Base-by-base conservation (phyloP, 495 filamentous ascomycete genomes). In the Hypomontagnella submonticulosa region DNA sequence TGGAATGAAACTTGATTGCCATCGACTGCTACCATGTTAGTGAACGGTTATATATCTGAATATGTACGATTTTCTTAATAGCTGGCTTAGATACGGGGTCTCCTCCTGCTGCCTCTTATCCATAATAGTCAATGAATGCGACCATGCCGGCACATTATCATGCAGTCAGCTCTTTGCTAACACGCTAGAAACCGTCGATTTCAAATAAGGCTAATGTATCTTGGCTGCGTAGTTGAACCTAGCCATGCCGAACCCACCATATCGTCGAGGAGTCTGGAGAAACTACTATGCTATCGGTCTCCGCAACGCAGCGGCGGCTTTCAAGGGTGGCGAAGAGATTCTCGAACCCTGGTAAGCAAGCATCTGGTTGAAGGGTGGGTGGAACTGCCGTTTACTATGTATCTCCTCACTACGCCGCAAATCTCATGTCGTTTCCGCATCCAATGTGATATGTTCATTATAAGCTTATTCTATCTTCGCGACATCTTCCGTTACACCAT, bases 1-100 rank as follows among this genome's bases (percentile, higher is more conserved):
- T 49, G 49, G 55, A 59, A 32, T 56, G 60, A 69, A 69, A 69
- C 66, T 60, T 69, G 66, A 56, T 69, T 68, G 34, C 19, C 23
- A 30, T 53, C 9, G 37, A 51, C 30, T 20, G 30, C 43, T 36
- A 38, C 53, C 41, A 16, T 30, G 27, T 15, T 62, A 58, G 38
- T 67, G 12, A 48, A 38, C 36, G 36, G 43, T 44, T 51, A 50
- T 63, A 47, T 37, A 49, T 47, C 54, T 53, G 20, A 37, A 67
- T 44, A 41, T 44, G 40, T 51, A 53, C 32, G 40, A 47, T 40
- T 8, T 13, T 12, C 20, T 33, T 36, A 38, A 42, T 15, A 38
- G 27, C 55, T 63, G 51, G 15, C 37, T 32, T 40, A 41, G 13
- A 48, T 41, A 41, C 16, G 59, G 50, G 40, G 50, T 38, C 41